Percentiles rank a stretch among this genome's conserved stretches.
phyloP scores from a whole-genome alignment of 2,329 filamentous ascomycete species.

The Achaetomium macrosporum region DNA sequence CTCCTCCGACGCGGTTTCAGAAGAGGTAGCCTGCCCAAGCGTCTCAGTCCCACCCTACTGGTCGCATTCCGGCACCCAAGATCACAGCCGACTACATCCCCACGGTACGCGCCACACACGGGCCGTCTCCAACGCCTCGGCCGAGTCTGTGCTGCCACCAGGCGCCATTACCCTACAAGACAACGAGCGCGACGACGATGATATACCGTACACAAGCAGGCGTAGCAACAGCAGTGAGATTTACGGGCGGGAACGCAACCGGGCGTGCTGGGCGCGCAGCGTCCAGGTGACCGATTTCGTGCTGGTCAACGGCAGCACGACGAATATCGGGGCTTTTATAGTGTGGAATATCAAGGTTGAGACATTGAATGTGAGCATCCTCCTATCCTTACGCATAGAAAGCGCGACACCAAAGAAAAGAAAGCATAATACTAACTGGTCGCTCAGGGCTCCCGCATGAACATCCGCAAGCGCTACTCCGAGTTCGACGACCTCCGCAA shows the following conservation, averaged over 20 bases:
- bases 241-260: conserved; percentile 39
- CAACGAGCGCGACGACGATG: conserved; percentile 51
- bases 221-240: conserved; percentile 20
- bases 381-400: background rate
- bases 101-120: conserved; percentile 31
- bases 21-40: conserved; percentile 16
- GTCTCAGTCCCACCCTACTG: conserved; percentile 17
- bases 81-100: background rate
- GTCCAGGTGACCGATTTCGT: conserved; percentile 54
- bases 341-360: conserved; percentile 90
- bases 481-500: conserved; percentile 82
- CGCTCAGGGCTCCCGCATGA: conserved; percentile 52
- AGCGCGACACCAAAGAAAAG: background rate
- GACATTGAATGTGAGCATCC: conserved; percentile 47
- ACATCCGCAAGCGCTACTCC: conserved; percentile 72
- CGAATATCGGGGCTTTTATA: conserved; percentile 77
- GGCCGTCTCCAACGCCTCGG: conserved; percentile 38
- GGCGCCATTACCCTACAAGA: conserved; percentile 58
- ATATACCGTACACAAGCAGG: conserved; percentile 11
- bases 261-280: conserved; percentile 59
- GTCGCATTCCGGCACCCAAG: background rate
- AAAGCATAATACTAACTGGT: background rate
- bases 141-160: conserved; percentile 42
- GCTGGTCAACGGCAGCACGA: conserved; percentile 50
- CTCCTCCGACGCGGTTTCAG: conserved; percentile 10